Evolutionary conservation across 1,284 basidiomycete genomes (phyloP), one percentile per base, ranked within the genome.

Genomic region (Coriolopsis trogii): DNA sequence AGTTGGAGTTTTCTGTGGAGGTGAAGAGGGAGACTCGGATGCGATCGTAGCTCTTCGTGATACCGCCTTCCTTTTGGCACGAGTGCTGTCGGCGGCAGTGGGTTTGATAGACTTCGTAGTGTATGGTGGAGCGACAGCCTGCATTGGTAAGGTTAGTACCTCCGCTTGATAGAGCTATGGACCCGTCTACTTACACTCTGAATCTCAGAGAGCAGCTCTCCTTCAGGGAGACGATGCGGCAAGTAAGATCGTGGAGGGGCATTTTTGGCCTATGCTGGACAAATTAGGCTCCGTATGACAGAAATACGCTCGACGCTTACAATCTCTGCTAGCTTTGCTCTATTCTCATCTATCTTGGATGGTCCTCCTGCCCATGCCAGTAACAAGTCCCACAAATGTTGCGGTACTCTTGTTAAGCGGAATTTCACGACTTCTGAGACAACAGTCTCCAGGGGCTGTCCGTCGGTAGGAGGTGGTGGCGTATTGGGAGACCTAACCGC

Each of bases 291-390:
- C 34, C 21, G 26, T 36, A 45, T 16, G 20, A 36, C 18, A 8
- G 13, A 20, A 39, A 39, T 20, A 4, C 24, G 28, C n/a, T n/a
- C n/a, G n/a, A 15, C 48, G 47, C 63, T 60, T 59, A 82, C 82
- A 53, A 78, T 67, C 36, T 69, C 66, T 15, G 69, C 59, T 16
- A 85, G 66, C 42, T 70, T 67, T 34, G 66, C 66, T 36, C 65
- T 70, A 64, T 75, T 73, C 58, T 78, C 73, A 51, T 70, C 69
- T 38, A 70, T 69, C 49, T 74, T 77, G 20, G 77, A 72, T 49
- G 76, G 70, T 15, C 76, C 72, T 18, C 84, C 86, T 13, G 73
- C 70, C 87, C 87, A 89, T 18, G 75, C 71, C 20, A 68, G 66
- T 31, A 89, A 64, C 1, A 76, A 72, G 40, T 85, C 82, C 75